Evolutionary conservation across 805 yeast genomes (phyloP), one percentile per base, ranked within the genome.

Genomic region (Metschnikowia arizonensis): DNA sequence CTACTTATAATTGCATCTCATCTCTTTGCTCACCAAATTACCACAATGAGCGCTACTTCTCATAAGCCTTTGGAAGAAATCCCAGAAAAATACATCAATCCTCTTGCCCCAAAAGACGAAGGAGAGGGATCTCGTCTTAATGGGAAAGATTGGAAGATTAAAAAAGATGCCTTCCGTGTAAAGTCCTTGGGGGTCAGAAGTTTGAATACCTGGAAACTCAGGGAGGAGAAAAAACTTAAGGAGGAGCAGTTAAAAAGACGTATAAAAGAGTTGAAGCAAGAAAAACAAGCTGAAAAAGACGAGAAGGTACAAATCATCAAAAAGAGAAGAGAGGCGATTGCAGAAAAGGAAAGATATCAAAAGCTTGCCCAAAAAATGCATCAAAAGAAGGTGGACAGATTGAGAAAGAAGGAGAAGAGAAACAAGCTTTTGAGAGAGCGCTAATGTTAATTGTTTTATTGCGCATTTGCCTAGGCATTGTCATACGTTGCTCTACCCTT

Each of bases 391-490:
- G 86, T 89, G 33, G 98, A 89, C 53, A 79, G 99, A 67, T 63
- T 91, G 69, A 83, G 85, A 69, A 83, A 85, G 72, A 82, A 85
- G 61, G 99, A 91, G 63, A 91, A 91, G 84, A 83, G 98, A 69
- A 91, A 90, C 72, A 91, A 91, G 70, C 72, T 89, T 59, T 81
- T 90, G 63, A 88, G 83, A 63, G 98, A 90, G 61, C 96, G 97
- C 65, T 85, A 62, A 9, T 34, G 6, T 9, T 31, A 21, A 8
- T 9, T 15, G 4, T 23, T 34, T 34, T 5, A 19, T 23, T 18
- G 38, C 23, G 23, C 32, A 25, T 21, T 5, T 31, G 6, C n/a
- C 12, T 12, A 12, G 24, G 24, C 40, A 11, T 33, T n/a, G 17
- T 17, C 23, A 25, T 36, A 6, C 17, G 12, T 17, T 17, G 15